phyloP scores from a whole-genome alignment of 345 rosid genomes.

The Arabidopsis thaliana region DNA sequence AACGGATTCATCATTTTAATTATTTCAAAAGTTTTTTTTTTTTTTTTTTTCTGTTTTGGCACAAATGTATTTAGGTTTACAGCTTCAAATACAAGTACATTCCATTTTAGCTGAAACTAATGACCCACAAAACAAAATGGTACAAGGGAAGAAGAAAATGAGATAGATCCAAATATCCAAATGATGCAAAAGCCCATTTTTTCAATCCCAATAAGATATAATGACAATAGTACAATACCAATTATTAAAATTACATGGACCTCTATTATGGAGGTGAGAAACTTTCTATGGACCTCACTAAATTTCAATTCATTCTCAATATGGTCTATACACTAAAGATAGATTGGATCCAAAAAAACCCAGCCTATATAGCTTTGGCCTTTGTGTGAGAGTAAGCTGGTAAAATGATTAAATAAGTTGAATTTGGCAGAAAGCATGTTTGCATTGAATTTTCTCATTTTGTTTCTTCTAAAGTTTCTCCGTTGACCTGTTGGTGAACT shows the following conservation, averaged over 20 bases:
- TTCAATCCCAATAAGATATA: neutral
- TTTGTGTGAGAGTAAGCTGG: slow-evolving; percentile 1
- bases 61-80: neutral
- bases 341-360: slow-evolving; percentile 21
- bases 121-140: slow-evolving; percentile 20
- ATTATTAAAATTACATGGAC: slow-evolving; percentile 9
- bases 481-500: slow-evolving; percentile 36
- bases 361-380: slow-evolving; percentile 17
- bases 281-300: slow-evolving; percentile 10
- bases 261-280: neutral
- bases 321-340: neutral
- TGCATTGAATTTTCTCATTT: slow-evolving; percentile 3
- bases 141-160: neutral
- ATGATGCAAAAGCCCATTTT: slow-evolving; percentile 16
- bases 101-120: neutral
- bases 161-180: slow-evolving; percentile 16
- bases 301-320: neutral
- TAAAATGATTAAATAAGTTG: slow-evolving; percentile 11
- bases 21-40: neutral
- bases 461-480: slow-evolving; percentile 13
- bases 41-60: neutral
- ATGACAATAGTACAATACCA: neutral
- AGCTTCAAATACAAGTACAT: neutral
- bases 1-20: neutral
- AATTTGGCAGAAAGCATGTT: slow-evolving; percentile 14